These are phyloP conservation scores for Inga laurina DNA, from an alignment of 306 rosid species.

Conservation along the genomic window DNA sequence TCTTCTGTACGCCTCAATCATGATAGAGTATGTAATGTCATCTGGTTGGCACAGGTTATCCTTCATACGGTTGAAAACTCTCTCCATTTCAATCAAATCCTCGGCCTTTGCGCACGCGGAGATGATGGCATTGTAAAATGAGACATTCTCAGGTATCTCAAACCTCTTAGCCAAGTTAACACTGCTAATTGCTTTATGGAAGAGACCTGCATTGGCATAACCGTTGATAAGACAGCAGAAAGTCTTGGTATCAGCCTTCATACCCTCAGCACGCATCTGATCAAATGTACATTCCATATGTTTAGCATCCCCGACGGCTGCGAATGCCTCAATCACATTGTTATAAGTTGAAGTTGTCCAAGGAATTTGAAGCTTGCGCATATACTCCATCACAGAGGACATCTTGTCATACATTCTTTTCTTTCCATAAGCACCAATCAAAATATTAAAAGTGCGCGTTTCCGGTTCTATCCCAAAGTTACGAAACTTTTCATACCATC, in stretches of 20 bases:
- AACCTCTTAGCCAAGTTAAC: constrained; percentile 79
- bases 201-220: constrained; percentile 92
- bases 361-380: constrained; percentile 93
- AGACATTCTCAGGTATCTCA: constrained; percentile 78
- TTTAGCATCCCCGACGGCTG: constrained; percentile 89
- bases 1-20: constrained; percentile 79
- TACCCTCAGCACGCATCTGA: constrained; percentile 96
- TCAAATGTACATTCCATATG: constrained; percentile 90
- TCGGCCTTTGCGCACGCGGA: constrained; percentile 92
- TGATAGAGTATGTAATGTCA: constrained; percentile 56
- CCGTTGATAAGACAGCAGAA: constrained; percentile 95
- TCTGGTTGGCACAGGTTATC: constrained; percentile 71
- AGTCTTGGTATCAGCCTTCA: constrained; percentile 92
- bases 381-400: constrained; percentile 98
- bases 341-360: constrained; percentile 96
- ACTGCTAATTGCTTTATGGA: constrained; percentile 81
- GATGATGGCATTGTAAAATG: constrained; percentile 75
- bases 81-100: constrained; percentile 92
- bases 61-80: constrained; percentile 83
- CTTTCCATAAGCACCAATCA: constrained; percentile 95
- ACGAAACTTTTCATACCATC: constrained; percentile 94
- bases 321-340: constrained; percentile 93
- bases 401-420: constrained; percentile 89
- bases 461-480: constrained; percentile 92
- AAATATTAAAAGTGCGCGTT: constrained; percentile 86